These are phyloP conservation scores for Alternaria ventricosa DNA, from an alignment of 2,329 filamentous ascomycete genomes.

Conservation along the genomic window DNA sequence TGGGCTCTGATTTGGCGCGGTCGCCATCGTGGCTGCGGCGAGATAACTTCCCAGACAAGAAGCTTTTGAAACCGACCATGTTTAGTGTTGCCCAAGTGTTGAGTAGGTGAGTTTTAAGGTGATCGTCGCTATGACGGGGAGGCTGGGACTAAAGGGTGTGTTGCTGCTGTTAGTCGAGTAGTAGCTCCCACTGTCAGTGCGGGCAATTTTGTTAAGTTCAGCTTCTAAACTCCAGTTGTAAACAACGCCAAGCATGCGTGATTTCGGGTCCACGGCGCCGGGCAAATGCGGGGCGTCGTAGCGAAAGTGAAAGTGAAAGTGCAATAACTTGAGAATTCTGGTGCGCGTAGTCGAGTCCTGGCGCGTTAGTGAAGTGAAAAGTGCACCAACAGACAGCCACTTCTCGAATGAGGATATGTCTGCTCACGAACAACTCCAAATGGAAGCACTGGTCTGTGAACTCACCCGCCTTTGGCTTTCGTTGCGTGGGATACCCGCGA, in stretches of 20 bases:
- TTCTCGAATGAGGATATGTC: fast-evolving
- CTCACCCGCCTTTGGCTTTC: background rate
- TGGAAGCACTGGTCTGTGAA: fast-evolving
- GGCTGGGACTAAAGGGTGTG: background rate
- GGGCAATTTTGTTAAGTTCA: background rate
- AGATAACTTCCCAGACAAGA: background rate
- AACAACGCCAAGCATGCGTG: conserved; percentile 1
- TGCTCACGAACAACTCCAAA: background rate
- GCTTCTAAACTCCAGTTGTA: background rate
- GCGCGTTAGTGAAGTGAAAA: too few species aligned
- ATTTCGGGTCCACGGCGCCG: background rate
- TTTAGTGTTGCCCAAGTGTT: conserved; percentile 20
- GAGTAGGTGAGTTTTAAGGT: background rate
- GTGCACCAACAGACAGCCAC: background rate
- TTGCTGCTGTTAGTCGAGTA: background rate
- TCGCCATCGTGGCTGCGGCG: background rate
- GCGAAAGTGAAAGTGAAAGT: conserved; percentile 1
- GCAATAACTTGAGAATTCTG: background rate
- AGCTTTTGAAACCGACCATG: conserved; percentile 51
- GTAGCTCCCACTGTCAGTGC: background rate
- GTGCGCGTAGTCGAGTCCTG: background rate
- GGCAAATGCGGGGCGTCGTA: background rate
- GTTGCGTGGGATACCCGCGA: background rate
- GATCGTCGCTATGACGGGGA: background rate
- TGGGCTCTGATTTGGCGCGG: background rate